Evolutionary conservation across 345 rosid species (phyloP).

Genomic region (Gossypium stocksii): DNA sequence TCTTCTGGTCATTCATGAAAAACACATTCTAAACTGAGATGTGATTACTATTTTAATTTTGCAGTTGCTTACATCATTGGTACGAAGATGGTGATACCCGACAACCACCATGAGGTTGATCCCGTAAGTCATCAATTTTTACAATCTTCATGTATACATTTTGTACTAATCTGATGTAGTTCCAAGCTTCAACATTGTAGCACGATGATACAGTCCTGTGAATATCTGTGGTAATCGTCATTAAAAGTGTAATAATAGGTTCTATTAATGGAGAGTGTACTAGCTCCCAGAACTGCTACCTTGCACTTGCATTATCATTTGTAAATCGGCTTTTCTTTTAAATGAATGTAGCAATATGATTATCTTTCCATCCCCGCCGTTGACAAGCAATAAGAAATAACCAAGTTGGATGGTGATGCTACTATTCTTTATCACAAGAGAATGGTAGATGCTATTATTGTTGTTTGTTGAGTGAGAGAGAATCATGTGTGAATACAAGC

Average conservation of each 20-base stretch:
- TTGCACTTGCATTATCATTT: not conserved
- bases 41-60: constrained; percentile 14
- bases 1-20: not conserved
- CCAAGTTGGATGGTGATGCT: not conserved
- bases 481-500: not conserved
- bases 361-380: not conserved
- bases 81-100: constrained; percentile 64
- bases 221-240: not conserved
- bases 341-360: not conserved
- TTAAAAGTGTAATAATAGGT: not conserved
- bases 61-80: constrained; percentile 81
- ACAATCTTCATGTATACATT: not conserved
- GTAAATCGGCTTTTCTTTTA: not conserved
- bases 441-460: not conserved
- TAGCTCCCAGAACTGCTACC: not conserved
- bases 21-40: not conserved
- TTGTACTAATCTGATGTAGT: constrained; percentile 2
- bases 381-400: constrained; percentile 7
- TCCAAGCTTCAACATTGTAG: not conserved
- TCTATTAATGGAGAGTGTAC: not conserved
- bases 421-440: not conserved
- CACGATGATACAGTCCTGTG: not conserved
- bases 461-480: not conserved
- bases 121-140: not conserved
- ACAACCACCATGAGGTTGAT: not conserved